phyloP scores from a whole-genome alignment of 495 filamentous ascomycete genomes.

The Penicillium malachiteum region DNA sequence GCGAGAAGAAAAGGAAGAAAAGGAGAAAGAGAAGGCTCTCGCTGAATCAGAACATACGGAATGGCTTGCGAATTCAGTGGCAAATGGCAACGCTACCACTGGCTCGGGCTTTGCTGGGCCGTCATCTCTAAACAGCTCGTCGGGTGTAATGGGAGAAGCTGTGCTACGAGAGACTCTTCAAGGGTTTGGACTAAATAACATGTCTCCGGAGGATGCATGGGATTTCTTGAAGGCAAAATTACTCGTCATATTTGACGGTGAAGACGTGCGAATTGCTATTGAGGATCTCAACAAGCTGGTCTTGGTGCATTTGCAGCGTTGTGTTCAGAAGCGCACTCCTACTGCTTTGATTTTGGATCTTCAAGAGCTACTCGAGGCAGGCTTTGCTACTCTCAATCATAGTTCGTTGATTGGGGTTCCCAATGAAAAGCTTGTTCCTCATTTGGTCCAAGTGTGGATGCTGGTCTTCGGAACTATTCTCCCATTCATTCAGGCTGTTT shows the following conservation, averaged over 20 bases:
- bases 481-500: constrained; percentile 94
- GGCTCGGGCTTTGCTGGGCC: constrained; percentile 37
- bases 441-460: constrained; percentile 91
- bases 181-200: constrained; percentile 72
- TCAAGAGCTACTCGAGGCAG: constrained; percentile 72
- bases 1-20: constrained; percentile 87
- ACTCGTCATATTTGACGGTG: constrained; percentile 90
- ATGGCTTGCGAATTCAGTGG: constrained; percentile 37
- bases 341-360: constrained; percentile 75
- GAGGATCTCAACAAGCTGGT: constrained; percentile 95
- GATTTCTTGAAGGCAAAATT: constrained; percentile 86
- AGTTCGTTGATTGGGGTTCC: constrained; percentile 66
- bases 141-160: constrained; percentile 35
- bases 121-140: constrained; percentile 35
- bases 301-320: constrained; percentile 73
- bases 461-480: constrained; percentile 85
- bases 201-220: constrained; percentile 92
- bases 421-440: constrained; percentile 80
- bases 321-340: constrained; percentile 65
- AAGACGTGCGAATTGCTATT: constrained; percentile 82
- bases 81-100: constrained; percentile 11
- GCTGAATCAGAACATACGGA: constrained; percentile 46
- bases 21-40: constrained; percentile 45
- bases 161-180: constrained; percentile 48
- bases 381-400: constrained; percentile 83